Evolutionary conservation across 108 stramenopile species (phyloP).

Genomic region (Fragilaria radians): DNA sequence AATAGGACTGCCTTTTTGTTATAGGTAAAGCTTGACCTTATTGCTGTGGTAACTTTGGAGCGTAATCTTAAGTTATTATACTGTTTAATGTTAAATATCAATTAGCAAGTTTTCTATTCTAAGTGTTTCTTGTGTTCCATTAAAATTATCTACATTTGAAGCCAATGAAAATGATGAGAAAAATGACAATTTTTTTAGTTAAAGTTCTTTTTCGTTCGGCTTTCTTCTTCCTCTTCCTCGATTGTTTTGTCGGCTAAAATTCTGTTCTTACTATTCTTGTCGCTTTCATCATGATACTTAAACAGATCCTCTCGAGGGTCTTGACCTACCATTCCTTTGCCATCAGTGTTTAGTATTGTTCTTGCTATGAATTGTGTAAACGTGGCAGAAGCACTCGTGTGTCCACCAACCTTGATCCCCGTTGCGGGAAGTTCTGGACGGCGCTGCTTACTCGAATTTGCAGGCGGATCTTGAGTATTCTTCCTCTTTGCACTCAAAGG

Average conservation of each 20-base stretch:
- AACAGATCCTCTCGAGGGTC: conserved; percentile 80
- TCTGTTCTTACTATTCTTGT: conserved; percentile 35
- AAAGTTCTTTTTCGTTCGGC: conserved; percentile 21
- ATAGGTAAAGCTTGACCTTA: too few relatives aligned
- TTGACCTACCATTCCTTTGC: conserved; percentile 66
- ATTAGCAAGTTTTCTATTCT: too few relatives aligned
- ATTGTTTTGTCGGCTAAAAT: conserved; percentile 76
- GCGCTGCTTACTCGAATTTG: conserved; percentile 43
- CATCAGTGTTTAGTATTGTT: conserved; percentile 28
- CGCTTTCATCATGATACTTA: conserved; percentile 44
- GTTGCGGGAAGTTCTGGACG: conserved; percentile 70
- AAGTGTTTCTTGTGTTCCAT: too few relatives aligned
- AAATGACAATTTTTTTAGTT: too few relatives aligned
- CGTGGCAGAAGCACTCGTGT: conserved; percentile 26
- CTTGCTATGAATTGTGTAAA: conserved; percentile 61
- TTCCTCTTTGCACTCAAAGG: neutral
- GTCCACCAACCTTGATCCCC: conserved; percentile 56
- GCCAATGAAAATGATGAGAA: too few relatives aligned
- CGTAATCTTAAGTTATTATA: too few relatives aligned
- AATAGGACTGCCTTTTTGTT: too few relatives aligned
- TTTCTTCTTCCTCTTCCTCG: conserved; percentile 74
- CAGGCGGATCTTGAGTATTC: conserved; percentile 38
- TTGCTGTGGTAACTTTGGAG: too few relatives aligned
- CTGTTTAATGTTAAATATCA: too few relatives aligned
- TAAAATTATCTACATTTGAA: too few relatives aligned